These are phyloP conservation scores for Fragaria vesca DNA, from an alignment of 306 rosid genomes.

Conservation along the genomic window DNA sequence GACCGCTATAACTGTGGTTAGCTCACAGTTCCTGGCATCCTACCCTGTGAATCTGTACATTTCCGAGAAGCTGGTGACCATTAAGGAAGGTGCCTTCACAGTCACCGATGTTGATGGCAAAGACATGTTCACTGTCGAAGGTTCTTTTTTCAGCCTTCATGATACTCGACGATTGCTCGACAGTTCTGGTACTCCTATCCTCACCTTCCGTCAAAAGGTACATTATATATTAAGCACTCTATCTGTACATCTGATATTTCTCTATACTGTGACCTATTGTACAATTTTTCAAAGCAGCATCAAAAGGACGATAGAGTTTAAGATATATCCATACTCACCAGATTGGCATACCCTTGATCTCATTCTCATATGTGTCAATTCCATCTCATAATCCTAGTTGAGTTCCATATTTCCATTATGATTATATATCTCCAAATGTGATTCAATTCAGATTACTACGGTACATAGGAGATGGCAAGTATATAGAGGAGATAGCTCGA, in stretches of 20 bases:
- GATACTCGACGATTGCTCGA: constrained; percentile 32
- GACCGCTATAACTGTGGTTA: constrained; percentile 24
- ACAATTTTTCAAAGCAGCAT: not conserved
- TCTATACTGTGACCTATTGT: not conserved
- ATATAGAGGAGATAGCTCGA: constrained; percentile 38
- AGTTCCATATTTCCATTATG: not conserved
- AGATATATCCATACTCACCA: not conserved
- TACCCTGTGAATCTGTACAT: constrained; percentile 38
- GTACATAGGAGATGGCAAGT: constrained; percentile 44
- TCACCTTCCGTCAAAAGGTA: constrained; percentile 41
- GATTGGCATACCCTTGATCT: not conserved
- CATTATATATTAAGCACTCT: not conserved
- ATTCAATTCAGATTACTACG: constrained; percentile 25
- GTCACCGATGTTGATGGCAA: constrained; percentile 37
- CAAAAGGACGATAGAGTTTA: no score
- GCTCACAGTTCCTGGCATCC: constrained; percentile 30
- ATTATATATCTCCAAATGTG: no score
- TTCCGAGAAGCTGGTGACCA: constrained; percentile 29
- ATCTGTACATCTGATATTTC: not conserved
- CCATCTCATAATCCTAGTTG: not conserved
- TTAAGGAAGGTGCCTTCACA: constrained; percentile 33
- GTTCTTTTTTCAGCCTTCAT: constrained; percentile 36
- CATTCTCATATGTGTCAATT: not conserved
- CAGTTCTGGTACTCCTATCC: constrained; percentile 27
- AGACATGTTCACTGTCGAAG: constrained; percentile 37